Evolutionary conservation across 2,329 filamentous ascomycete genomes (phyloP), one percentile per base, ranked within the genome.

Genomic region (Trichophyton schoenleinii): DNA sequence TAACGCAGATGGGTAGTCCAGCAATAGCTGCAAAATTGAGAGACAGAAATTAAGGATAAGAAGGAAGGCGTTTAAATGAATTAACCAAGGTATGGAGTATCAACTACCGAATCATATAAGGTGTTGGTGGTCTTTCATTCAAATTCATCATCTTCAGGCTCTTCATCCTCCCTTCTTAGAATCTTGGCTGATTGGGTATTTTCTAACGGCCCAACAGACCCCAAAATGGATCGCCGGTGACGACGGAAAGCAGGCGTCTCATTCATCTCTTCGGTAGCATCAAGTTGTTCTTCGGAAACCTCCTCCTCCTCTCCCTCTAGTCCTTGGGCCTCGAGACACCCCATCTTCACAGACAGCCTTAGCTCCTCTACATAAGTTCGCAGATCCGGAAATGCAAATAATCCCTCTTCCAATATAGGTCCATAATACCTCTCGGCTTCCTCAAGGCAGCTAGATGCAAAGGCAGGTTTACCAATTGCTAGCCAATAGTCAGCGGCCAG

Each of bases 401-500:
- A 63, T 2, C 73, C 71, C 38, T 77, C 73, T 38, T 76, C 70
- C 0, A 77, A 63, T 11, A 74, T 71, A 57, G 76, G 71, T 2
- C 73, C 73, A 66, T 85, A 85, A 1, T 84, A 71, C 9, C 74
- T 71, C 55, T 80, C 73, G 0, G 89, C 89, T 65, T 87, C 84
- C 57, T 88, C 84, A 0, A 97, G 80, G 65, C 88, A 89, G 62
- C 83, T 81, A 66, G 89, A 88, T 0, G 91, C 88, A 69, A 95
- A 88, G 13, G 87, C 83, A 60, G 85, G 84, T 69, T 92, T 91
- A 38, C 82, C 84, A 64, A 91, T 82, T 58, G 82, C 81, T 60
- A 92, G 79, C 94, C 94, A 99, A 1, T 85, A 82, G 68, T 96
- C 88, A 0, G 91, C 86, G 1, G 89, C 87, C 44, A 96, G 80